Evolutionary conservation across 208 protist species (phyloP).

Genomic region (Wallacemonas sp.): DNA sequence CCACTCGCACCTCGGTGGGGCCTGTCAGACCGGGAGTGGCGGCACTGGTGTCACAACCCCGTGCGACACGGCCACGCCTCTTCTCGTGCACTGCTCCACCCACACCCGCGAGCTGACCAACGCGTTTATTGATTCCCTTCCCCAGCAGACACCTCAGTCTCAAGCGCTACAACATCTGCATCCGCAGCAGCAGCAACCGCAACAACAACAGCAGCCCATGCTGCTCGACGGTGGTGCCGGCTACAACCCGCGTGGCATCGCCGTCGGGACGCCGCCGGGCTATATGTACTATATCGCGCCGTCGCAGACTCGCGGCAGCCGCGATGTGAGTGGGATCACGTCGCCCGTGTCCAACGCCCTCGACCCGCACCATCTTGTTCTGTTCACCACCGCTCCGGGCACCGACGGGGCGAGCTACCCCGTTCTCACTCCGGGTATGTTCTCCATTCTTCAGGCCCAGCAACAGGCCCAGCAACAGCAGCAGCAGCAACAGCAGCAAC

Average conservation of each 20-base stretch:
- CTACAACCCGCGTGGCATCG: no score
- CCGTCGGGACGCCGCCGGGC: neutral
- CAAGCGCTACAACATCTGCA: no score
- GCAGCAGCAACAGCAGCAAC: constrained; percentile 12
- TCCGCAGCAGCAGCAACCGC: no score
- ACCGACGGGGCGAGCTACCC: neutral
- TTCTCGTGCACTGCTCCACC: neutral
- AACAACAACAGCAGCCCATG: no score
- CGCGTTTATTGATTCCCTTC: constrained; percentile 6
- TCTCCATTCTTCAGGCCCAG: neutral
- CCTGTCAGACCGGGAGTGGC: neutral
- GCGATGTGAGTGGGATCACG: neutral
- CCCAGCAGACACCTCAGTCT: neutral
- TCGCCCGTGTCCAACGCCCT: neutral
- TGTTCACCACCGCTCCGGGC: neutral
- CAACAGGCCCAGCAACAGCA: constrained; percentile 6
- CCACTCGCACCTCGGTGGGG: neutral
- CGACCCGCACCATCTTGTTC: neutral
- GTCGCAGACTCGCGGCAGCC: neutral
- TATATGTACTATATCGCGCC: constrained; percentile 1
- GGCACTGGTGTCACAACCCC: neutral
- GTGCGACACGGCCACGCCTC: neutral
- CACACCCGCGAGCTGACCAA: constrained; percentile 8
- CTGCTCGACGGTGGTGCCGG: no score
- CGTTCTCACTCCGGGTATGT: neutral